Evolutionary conservation across 495 filamentous ascomycete species (phyloP).

Genomic region (Penicillium salamii): DNA sequence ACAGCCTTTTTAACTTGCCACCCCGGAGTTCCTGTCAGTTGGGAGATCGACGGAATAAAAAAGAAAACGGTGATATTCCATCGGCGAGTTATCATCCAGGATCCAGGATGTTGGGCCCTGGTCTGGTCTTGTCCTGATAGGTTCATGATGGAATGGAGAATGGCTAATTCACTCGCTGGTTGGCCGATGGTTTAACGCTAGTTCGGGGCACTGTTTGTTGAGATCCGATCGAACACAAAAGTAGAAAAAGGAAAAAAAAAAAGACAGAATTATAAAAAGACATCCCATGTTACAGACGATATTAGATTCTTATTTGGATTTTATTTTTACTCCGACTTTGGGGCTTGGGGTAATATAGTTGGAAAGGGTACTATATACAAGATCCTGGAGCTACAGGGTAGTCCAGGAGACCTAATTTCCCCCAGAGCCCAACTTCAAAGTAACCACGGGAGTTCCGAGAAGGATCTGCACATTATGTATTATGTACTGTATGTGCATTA

Average conservation of each 20-base stretch:
- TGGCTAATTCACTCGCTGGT: constrained; percentile 9
- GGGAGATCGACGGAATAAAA: constrained; percentile 15
- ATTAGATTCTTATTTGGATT: not conserved
- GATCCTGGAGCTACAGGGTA: no score
- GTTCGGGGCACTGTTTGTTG: constrained; percentile 19
- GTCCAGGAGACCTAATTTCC: no score
- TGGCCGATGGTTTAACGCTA: constrained; percentile 19
- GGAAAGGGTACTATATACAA: no score
- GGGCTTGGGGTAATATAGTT: no score
- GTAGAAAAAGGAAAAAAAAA: no score
- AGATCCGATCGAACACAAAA: constrained; percentile 25
- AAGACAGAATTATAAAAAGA: no score
- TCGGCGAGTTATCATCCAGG: constrained; percentile 25
- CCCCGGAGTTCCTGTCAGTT: constrained; percentile 5
- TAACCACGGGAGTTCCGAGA: constrained; percentile 11
- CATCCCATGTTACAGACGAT: constrained; percentile 6
- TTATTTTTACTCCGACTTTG: no score
- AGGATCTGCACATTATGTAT: constrained; percentile 13
- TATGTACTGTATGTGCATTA: constrained; percentile 1
- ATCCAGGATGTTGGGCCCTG: constrained; percentile 29
- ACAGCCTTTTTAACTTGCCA: not conserved
- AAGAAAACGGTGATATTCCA: constrained; percentile 11
- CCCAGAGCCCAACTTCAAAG: no score
- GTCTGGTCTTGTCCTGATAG: constrained; percentile 24
- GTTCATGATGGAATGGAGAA: constrained; percentile 12